These are phyloP conservation scores for Calonectria pauciramosa DNA, from an alignment of 2,329 filamentous ascomycete genomes.

Conservation along the genomic window DNA sequence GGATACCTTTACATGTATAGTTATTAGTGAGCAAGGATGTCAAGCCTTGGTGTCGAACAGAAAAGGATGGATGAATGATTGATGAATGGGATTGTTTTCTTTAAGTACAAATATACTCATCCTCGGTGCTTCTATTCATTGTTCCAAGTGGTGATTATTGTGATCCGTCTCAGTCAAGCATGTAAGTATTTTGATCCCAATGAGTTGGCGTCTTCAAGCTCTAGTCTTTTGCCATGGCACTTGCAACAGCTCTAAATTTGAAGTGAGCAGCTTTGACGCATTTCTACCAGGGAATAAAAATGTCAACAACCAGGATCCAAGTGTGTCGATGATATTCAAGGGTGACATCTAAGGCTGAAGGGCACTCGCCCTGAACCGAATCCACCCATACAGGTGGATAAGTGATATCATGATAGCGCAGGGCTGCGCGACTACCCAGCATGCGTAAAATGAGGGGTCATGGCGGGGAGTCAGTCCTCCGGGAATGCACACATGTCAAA, in stretches of 20 bases:
- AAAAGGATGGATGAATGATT: not conserved
- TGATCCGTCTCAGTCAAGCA: too few species aligned
- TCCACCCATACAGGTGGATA: too few species aligned
- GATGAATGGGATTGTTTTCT: not conserved
- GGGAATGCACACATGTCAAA: not conserved
- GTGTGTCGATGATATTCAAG: too few species aligned
- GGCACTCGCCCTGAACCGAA: too few species aligned
- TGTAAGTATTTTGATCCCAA: too few species aligned
- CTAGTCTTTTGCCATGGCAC: too few species aligned
- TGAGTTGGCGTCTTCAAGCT: too few species aligned
- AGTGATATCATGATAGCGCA: not conserved
- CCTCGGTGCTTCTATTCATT: not conserved
- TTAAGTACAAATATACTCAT: not conserved
- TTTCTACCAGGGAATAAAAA: too few species aligned
- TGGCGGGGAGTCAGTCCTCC: not conserved
- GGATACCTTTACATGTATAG: not conserved
- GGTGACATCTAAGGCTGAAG: too few species aligned
- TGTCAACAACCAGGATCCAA: too few species aligned
- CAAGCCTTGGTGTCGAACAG: not conserved
- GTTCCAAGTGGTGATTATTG: not conserved
- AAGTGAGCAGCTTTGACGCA: too few species aligned
- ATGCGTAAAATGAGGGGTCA: not conserved
- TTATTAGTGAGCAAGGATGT: not conserved
- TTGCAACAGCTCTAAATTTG: too few species aligned
- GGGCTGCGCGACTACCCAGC: not conserved